Evolutionary conservation across 2,329 filamentous ascomycete genomes (phyloP).

Genomic region (Nigrospora sphaerica): DNA sequence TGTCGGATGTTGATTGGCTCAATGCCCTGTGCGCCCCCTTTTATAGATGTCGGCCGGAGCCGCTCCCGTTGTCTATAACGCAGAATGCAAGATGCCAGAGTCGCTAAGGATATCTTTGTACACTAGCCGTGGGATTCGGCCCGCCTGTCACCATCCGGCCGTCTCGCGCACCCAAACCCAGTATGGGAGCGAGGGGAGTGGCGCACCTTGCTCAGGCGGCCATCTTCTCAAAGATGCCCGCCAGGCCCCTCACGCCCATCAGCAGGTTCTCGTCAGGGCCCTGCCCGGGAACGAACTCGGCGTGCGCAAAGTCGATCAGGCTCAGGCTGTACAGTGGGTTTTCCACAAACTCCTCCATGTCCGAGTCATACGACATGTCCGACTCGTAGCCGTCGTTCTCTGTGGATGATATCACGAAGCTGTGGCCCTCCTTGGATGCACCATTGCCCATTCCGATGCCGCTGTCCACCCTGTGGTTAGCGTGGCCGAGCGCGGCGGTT

Average conservation of each 20-base stretch:
- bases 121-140: no score
- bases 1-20: no score
- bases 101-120: no score
- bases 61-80: no score
- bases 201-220: no score
- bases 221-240: slow-evolving; percentile 64
- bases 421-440: slow-evolving; percentile 5
- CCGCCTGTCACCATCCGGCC: no score
- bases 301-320: slow-evolving; percentile 96
- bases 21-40: no score
- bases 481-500: slow-evolving; percentile 7
- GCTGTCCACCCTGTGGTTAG: slow-evolving; percentile 45
- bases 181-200: no score
- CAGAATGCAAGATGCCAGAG: no score
- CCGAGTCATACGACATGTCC: slow-evolving; percentile 42
- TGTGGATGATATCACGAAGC: neutral
- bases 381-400: slow-evolving; percentile 29
- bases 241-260: slow-evolving; percentile 64
- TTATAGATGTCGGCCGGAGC: neutral
- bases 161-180: no score
- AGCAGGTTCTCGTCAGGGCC: slow-evolving; percentile 84
- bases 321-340: slow-evolving; percentile 64
- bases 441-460: slow-evolving; percentile 42
- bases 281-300: slow-evolving; percentile 70
- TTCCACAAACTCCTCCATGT: slow-evolving; percentile 45